Conservation (phyloP, 1,284 basidiomycete species). For the Naganishia albida region DNA sequence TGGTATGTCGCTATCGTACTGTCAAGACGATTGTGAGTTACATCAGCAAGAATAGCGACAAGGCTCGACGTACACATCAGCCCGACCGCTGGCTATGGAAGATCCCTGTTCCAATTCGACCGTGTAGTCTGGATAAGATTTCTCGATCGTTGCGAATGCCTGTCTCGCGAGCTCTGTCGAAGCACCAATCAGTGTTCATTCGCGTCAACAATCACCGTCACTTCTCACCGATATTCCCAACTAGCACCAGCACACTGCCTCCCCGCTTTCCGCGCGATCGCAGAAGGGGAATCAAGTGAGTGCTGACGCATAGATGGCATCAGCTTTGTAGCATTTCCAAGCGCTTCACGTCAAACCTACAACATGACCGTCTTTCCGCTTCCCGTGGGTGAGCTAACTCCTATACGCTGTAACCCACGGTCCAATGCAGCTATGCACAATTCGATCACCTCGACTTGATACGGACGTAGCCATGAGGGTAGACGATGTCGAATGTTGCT, state of each 20-base stretch:
- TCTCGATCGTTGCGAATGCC: slow-evolving; percentile 71
- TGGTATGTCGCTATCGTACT: slow-evolving; percentile 93
- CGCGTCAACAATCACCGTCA: background rate
- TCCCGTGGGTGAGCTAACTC: slow-evolving; percentile 89
- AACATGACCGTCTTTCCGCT: slow-evolving; percentile 94
- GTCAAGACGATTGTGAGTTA: slow-evolving; percentile 15
- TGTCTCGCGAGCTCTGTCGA: slow-evolving; percentile 85
- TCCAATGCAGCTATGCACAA: slow-evolving; percentile 73
- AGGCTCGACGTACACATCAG: slow-evolving; percentile 70
- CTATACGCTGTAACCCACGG: slow-evolving; percentile 69
- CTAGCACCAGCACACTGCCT: slow-evolving; percentile 46
- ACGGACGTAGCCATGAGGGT: slow-evolving; percentile 66
- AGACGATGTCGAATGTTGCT: background rate
- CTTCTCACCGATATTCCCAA: slow-evolving; percentile 42
- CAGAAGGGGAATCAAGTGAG: slow-evolving; percentile 30
- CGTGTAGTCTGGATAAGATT: slow-evolving; percentile 69
- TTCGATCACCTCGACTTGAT: slow-evolving; percentile 82
- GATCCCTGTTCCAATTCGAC: slow-evolving; percentile 91
- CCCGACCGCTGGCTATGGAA: slow-evolving; percentile 72
- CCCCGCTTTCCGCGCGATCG: slow-evolving; percentile 35
- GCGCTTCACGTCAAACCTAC: slow-evolving; percentile 61
- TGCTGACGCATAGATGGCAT: background rate
- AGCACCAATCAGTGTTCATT: background rate
- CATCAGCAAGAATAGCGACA: slow-evolving; percentile 7
- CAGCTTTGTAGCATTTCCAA: background rate